Conservation (phyloP, 1,139 yeast genomes). For the Yamadazyma friedrichii region DNA sequence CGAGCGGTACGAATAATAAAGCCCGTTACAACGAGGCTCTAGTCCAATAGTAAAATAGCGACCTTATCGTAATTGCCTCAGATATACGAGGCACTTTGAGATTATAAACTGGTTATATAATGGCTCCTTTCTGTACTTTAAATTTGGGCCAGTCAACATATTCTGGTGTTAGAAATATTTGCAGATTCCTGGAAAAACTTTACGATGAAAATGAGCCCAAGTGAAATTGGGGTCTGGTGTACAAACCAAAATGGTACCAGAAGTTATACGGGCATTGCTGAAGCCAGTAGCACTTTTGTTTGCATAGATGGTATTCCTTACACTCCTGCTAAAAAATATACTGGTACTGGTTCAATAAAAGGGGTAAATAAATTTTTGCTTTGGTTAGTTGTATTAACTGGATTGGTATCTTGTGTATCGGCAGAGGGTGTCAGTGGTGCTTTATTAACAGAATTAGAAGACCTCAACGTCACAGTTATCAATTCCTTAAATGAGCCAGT, state of each 20-base stretch:
- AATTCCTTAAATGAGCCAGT: not conserved
- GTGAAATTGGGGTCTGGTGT: not conserved
- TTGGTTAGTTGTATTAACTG: not conserved
- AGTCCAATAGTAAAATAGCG: too few relatives aligned
- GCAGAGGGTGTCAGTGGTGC: not conserved
- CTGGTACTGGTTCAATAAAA: not conserved
- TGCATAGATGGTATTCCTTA: slow-evolving; percentile 1
- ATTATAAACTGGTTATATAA: too few relatives aligned
- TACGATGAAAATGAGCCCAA: not conserved
- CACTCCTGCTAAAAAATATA: not conserved
- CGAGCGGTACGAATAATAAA: too few relatives aligned
- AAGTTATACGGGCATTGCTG: not conserved
- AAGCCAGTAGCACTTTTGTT: not conserved
- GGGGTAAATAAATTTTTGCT: too few relatives aligned
- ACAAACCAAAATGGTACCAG: not conserved
- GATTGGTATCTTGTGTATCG: not conserved
- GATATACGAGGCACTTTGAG: too few relatives aligned
- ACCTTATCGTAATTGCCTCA: too few relatives aligned
- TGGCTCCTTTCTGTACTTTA: too few relatives aligned
- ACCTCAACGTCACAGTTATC: not conserved
- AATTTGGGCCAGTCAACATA: too few relatives aligned
- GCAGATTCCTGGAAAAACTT: too few relatives aligned
- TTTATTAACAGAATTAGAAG: not conserved
- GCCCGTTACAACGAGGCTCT: too few relatives aligned
- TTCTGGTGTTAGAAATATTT: too few relatives aligned